These are phyloP conservation scores for Didymella exigua DNA, from an alignment of 2,329 filamentous ascomycete genomes.

Conservation along the genomic window DNA sequence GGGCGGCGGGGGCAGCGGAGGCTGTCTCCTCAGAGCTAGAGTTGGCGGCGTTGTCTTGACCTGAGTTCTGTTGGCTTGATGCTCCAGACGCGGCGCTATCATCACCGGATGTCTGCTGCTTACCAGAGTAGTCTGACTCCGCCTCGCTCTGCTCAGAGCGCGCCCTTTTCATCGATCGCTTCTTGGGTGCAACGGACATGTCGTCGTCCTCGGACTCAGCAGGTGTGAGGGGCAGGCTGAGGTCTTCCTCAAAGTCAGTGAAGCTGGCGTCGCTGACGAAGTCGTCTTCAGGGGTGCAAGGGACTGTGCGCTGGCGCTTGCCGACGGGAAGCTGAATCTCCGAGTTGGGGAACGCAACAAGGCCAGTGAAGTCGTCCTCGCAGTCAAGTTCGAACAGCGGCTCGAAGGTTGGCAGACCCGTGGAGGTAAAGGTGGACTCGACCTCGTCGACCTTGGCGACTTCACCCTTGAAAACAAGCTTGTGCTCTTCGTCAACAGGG, in stretches of 20 bases:
- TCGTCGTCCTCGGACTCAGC: conserved; percentile 57
- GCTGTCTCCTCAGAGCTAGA: conserved; percentile 52
- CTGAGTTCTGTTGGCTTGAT: conserved; percentile 46
- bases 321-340: conserved; percentile 63
- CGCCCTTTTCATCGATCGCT: conserved; percentile 38
- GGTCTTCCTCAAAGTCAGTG: conserved; percentile 74
- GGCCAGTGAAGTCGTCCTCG: conserved; percentile 82
- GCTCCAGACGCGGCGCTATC: conserved; percentile 43
- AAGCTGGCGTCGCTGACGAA: conserved; percentile 79
- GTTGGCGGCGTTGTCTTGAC: conserved; percentile 53
- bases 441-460: conserved; percentile 46
- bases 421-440: conserved; percentile 49
- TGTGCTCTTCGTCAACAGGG: conserved; percentile 66
- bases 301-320: conserved; percentile 76
- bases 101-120: conserved; percentile 42
- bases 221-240: conserved; percentile 67
- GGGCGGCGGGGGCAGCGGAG: conserved; percentile 36
- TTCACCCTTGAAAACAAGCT: conserved; percentile 57
- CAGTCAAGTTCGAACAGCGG: conserved; percentile 89
- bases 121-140: conserved; percentile 46
- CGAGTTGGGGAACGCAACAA: conserved; percentile 70
- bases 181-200: conserved; percentile 37
- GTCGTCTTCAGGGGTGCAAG: conserved; percentile 70
- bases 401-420: conserved; percentile 75
- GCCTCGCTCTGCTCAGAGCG: conserved; percentile 41